These are phyloP conservation scores for Edaphochlamys debaryana DNA, from an alignment of 139 green algal genomes.

Conservation along the genomic window DNA sequence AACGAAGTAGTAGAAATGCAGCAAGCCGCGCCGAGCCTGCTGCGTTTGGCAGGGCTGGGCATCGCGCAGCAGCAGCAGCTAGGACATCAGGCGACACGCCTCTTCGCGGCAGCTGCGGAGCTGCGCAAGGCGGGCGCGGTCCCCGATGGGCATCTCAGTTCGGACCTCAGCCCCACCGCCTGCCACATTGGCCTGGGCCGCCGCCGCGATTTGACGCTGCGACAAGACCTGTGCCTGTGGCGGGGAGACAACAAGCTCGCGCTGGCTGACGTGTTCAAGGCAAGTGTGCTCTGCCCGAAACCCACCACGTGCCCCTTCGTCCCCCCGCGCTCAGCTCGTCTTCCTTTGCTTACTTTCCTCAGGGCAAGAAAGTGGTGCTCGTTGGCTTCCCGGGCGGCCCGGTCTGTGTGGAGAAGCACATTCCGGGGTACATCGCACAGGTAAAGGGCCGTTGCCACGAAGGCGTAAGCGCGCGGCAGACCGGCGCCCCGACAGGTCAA, in stretches of 20 bases:
- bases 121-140: conserved; percentile 42
- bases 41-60: conserved; percentile 16
- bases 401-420: conserved; percentile 69
- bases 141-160: conserved; percentile 63
- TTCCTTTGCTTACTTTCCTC: background rate
- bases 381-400: conserved; percentile 71
- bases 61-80: background rate
- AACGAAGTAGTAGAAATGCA: conserved; percentile 5
- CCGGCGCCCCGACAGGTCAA: no score
- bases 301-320: no score
- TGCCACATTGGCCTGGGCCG: conserved; percentile 74
- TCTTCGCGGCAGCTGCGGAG: conserved; percentile 3
- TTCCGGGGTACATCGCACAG: conserved; percentile 64
- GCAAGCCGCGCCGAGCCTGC: background rate
- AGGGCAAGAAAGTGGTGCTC: conserved; percentile 66
- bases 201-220: conserved; percentile 68
- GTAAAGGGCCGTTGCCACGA: no score
- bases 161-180: conserved; percentile 59
- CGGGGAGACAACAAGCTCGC: conserved; percentile 36
- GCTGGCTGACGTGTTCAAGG: conserved; percentile 63
- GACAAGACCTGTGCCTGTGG: conserved; percentile 67
- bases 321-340: no score
- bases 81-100: background rate
- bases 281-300: no score
- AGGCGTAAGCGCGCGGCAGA: no score